Evolutionary conservation across 2,329 filamentous ascomycete genomes (phyloP).

Genomic region (Ceratocystis albifundus): DNA sequence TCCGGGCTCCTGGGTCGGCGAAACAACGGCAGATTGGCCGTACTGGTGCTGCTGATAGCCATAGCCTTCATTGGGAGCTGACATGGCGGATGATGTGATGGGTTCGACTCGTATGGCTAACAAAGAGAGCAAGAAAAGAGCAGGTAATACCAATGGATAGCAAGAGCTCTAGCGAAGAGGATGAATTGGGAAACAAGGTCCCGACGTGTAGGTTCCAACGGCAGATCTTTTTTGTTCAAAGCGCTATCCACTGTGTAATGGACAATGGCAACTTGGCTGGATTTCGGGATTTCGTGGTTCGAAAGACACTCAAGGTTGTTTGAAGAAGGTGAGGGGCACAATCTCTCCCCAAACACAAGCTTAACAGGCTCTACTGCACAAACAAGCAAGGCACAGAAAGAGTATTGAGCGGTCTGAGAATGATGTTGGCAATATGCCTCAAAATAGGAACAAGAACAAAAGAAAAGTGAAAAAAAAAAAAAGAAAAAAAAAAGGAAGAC

Average conservation of each 20-base stretch:
- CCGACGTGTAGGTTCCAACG: constrained; percentile 13
- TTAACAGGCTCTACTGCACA: constrained; percentile 7
- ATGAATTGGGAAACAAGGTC: not conserved
- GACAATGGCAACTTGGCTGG: not conserved
- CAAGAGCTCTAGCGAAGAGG: not conserved
- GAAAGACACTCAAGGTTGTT: not conserved
- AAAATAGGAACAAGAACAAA: not conserved
- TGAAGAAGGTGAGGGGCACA: constrained; percentile 3
- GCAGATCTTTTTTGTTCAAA: not conserved
- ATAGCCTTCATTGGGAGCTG: constrained; percentile 44
- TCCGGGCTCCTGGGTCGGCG: constrained; percentile 27
- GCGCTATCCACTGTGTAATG: not conserved
- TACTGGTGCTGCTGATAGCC: constrained; percentile 40
- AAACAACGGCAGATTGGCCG: constrained; percentile 31
- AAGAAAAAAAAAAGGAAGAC: not conserved
- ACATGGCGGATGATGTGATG: constrained; percentile 34
- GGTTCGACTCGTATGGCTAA: not conserved
- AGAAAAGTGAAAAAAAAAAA: not conserved
- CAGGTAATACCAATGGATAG: constrained; percentile 21
- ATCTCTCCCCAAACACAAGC: constrained; percentile 14
- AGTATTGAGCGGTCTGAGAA: not conserved
- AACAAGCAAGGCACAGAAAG: not conserved
- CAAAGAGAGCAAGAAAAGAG: constrained; percentile 27
- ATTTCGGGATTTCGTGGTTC: not conserved
- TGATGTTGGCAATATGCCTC: constrained; percentile 1